Percentiles rank a stretch among this genome's conserved stretches.
phyloP scores from a whole-genome alignment of 2,329 filamentous ascomycete species.

The Aspergillaceae sp. region DNA sequence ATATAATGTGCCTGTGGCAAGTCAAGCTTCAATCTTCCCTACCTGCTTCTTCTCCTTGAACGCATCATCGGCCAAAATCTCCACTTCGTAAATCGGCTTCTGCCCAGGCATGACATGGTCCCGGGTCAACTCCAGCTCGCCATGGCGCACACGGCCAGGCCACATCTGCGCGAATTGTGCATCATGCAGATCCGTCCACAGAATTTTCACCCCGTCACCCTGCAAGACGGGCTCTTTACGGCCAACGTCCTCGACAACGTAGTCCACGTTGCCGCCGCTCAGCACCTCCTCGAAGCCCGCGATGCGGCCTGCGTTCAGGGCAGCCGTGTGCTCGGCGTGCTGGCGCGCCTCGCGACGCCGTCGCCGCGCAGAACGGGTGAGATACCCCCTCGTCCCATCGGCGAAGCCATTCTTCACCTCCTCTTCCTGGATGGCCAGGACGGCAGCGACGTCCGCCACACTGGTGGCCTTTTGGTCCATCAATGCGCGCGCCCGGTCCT shows the following conservation, averaged over 20 bases:
- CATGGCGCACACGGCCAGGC: constrained; percentile 37
- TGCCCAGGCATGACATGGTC: constrained; percentile 29
- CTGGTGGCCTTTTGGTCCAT: constrained; percentile 59
- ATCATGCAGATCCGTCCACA: constrained; percentile 40
- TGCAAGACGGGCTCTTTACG: constrained; percentile 17
- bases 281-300: constrained; percentile 9
- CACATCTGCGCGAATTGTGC: constrained; percentile 34
- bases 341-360: constrained; percentile 22
- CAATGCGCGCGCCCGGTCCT: constrained; percentile 43
- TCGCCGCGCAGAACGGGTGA: constrained; percentile 21
- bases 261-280: constrained; percentile 12
- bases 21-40: too few relatives aligned
- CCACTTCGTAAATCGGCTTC: constrained; percentile 13
- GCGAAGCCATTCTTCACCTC: constrained; percentile 24
- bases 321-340: constrained; percentile 10
- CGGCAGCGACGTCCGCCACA: constrained; percentile 52
- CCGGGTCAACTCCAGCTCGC: constrained; percentile 28
- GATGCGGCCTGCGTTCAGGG: constrained; percentile 17
- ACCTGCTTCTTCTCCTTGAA: constrained; percentile 20
- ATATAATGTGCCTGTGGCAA: too few relatives aligned
- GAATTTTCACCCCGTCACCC: constrained; percentile 32
- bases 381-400: constrained; percentile 22
- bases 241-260: constrained; percentile 21
- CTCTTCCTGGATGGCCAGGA: constrained; percentile 43
- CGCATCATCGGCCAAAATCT: constrained; percentile 16